Conservation (phyloP, 345 rosid species). For the Salix brachista region DNA sequence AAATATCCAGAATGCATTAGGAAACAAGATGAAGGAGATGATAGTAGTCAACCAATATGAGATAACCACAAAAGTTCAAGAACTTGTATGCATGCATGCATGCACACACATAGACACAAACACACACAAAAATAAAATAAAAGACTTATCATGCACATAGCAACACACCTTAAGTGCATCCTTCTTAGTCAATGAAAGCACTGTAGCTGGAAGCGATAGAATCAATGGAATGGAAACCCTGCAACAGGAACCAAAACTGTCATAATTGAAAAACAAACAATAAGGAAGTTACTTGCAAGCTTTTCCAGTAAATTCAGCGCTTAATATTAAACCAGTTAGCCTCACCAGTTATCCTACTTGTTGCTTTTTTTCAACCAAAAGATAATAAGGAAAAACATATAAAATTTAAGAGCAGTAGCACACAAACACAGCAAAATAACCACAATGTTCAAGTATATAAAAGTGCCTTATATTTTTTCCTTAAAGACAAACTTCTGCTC, state of each 20-base stretch:
- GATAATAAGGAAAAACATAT: neutral
- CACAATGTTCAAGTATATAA: neutral
- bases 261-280: neutral
- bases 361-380: neutral
- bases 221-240: constrained; percentile 83
- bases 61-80: neutral
- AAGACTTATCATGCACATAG: neutral
- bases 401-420: neutral
- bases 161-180: constrained; percentile 61
- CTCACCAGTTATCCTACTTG: neutral
- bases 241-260: constrained; percentile 25
- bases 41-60: neutral
- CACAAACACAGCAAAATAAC: neutral
- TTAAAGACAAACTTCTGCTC: neutral
- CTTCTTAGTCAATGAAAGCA: constrained; percentile 73
- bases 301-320: neutral
- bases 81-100: neutral
- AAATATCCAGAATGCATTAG: neutral
- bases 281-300: neutral
- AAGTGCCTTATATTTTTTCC: neutral
- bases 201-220: constrained; percentile 74
- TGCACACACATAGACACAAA: neutral
- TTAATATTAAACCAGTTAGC: neutral
- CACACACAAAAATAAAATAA: neutral
- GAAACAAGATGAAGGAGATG: neutral